Evolutionary conservation across 23 red algal species (phyloP), one percentile per base, ranked within the genome.

Genomic region (Cyanidiococcus yangmingshanensis): DNA sequence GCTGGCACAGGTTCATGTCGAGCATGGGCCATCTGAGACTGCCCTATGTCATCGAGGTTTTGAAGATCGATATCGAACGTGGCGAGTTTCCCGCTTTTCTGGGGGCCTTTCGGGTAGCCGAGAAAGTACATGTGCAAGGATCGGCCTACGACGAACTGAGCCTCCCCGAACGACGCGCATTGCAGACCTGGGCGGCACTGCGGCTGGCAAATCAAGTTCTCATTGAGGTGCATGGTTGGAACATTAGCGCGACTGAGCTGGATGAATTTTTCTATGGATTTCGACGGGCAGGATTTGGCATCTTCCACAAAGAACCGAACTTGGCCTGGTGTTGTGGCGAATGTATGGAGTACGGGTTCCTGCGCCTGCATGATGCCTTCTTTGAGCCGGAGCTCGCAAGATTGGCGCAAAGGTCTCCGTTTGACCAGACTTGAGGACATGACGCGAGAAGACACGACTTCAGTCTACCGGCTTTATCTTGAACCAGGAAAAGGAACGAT

Each of bases 261-360:
- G 39, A 74, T 74, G 68, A 74, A 24, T 58, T 77, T 31, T 58
- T 77, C 51, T 3, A 29, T 24, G 75, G 75, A 7, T 26, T 77
- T 25, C 2, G 3, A 7, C 24, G 45, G 15, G 40, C 75, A 12
- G 51, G 51, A 3, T 77, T 77, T 41, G 75, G 3, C 3, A 77
- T 77, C 75, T 77, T 77, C 26, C 75, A 77, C 75, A 77, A 77
- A 58, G 75, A 77, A 36, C 75, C 75, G 2, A 77, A 77, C 26
- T 40, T 77, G 7, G 2, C 16, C 18, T 77, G 39, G n/a, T 30
- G 24, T 26, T 25, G 75, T 77, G 41, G 75, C 3, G 3, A 12
- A 30, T 77, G 18, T 41, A 36, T 50, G 24, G 75, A 77, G 51
- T 77, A 77, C 51, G 7, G 17, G 41, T 77, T 77, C 32, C 3